Conservation (phyloP, 148 eudicot species). For the Hydrangea macrophylla region DNA sequence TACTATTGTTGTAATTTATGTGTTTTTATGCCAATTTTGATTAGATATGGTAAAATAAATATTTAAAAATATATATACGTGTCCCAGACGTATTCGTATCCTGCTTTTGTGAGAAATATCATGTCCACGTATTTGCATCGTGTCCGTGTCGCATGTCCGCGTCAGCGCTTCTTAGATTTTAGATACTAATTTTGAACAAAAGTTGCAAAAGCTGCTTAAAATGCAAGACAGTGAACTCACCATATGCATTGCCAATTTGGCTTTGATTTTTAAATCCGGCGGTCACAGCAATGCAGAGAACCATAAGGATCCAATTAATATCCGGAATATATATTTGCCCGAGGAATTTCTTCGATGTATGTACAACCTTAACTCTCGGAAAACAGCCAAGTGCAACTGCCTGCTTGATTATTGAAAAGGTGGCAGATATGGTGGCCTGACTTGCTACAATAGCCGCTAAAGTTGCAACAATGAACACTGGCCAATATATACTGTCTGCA, state of each 20-base stretch:
- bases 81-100: no score
- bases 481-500: constrained; percentile 94
- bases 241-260: constrained; percentile 88
- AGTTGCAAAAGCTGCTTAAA: background rate
- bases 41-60: no score
- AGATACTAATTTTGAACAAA: background rate
- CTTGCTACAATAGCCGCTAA: constrained; percentile 94
- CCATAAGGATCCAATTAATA: constrained; percentile 78
- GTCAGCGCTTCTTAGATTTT: no score
- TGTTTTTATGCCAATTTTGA: no score
- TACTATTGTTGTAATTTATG: no score
- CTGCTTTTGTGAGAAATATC: no score
- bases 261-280: constrained; percentile 73
- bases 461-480: constrained; percentile 86
- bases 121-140: no score
- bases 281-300: constrained; percentile 72
- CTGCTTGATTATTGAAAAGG: constrained; percentile 94
- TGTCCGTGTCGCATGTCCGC: no score
- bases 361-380: constrained; percentile 94
- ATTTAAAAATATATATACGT: no score
- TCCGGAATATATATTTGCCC: constrained; percentile 85
- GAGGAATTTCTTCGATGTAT: constrained; percentile 82
- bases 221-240: constrained; percentile 39
- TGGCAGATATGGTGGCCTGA: constrained; percentile 96
- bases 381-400: constrained; percentile 94